phyloP scores from a whole-genome alignment of 768 basidiomycete genomes.

The Dentipellis fragilis region DNA sequence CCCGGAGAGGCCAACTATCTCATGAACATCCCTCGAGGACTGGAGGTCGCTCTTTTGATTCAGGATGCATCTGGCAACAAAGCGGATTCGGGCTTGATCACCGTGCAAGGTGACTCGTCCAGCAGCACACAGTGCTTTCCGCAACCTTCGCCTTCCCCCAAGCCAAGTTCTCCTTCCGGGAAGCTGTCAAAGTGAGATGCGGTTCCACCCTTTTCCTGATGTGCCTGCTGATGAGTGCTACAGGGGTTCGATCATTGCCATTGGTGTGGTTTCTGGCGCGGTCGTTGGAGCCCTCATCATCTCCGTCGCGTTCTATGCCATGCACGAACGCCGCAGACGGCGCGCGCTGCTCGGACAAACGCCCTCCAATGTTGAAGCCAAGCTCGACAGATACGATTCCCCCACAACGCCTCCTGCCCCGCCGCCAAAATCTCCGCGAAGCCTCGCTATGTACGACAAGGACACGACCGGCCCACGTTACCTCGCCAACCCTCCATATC shows the following conservation, averaged over 20 bases:
- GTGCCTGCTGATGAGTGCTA: neutral
- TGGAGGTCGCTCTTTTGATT: constrained; percentile 34
- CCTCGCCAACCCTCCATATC: constrained; percentile 5
- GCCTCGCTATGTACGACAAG: no score
- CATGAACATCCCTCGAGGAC: constrained; percentile 28
- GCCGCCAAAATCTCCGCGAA: neutral
- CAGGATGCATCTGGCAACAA: constrained; percentile 27
- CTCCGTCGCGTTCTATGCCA: neutral
- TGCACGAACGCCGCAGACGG: neutral
- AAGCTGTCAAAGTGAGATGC: no score
- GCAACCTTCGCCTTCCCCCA: neutral
- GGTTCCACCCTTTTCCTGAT: no score
- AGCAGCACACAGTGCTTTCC: neutral
- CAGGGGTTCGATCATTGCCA: neutral
- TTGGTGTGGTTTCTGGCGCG: neutral
- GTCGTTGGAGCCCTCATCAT: neutral
- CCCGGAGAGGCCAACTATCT: constrained; percentile 32
- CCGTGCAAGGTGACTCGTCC: neutral
- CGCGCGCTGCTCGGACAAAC: neutral
- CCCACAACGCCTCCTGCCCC: neutral
- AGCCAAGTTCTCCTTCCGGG: no score
- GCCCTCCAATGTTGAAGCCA: neutral
- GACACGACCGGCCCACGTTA: neutral
- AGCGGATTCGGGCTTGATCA: neutral
- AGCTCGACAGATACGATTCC: neutral